phyloP scores from a whole-genome alignment of 495 filamentous ascomycete genomes.

The Neurospora sublineolata region DNA sequence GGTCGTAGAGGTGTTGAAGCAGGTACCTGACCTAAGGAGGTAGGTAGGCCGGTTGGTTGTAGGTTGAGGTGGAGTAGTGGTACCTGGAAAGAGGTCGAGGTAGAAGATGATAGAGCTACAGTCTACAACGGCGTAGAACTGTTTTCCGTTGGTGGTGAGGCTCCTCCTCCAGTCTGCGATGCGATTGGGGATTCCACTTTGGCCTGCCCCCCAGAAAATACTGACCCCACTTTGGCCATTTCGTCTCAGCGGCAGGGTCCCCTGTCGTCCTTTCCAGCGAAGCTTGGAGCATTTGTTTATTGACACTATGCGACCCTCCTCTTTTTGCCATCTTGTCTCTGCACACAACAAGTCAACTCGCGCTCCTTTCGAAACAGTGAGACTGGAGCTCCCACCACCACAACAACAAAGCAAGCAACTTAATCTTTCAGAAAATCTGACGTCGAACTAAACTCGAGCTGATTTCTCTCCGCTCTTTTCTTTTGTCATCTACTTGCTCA shows the following conservation, averaged over 20 bases:
- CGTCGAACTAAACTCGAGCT: not conserved
- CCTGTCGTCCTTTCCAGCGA: not conserved
- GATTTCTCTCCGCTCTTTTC: not conserved
- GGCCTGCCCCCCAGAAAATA: not conserved
- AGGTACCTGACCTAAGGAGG: not conserved
- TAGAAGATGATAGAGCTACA: not conserved
- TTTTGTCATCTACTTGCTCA: not conserved
- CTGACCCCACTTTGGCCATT: not conserved
- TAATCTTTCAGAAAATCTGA: not conserved
- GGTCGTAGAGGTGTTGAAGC: not conserved
- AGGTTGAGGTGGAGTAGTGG: not conserved
- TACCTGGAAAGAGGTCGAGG: not conserved
- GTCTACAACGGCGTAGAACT: not conserved
- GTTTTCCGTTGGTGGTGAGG: not conserved
- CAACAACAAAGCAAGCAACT: not conserved
- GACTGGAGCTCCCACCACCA: not conserved
- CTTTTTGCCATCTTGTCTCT: not conserved
- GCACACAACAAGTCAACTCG: not conserved
- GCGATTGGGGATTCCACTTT: not conserved
- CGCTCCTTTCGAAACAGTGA: not conserved
- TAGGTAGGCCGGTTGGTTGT: not conserved
- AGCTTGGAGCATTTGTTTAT: not conserved
- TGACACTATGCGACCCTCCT: not conserved
- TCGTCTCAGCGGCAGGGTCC: not conserved
- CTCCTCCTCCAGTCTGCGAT: not conserved